phyloP scores from a whole-genome alignment of 768 basidiomycete species.

The Tephrocybe sp. region DNA sequence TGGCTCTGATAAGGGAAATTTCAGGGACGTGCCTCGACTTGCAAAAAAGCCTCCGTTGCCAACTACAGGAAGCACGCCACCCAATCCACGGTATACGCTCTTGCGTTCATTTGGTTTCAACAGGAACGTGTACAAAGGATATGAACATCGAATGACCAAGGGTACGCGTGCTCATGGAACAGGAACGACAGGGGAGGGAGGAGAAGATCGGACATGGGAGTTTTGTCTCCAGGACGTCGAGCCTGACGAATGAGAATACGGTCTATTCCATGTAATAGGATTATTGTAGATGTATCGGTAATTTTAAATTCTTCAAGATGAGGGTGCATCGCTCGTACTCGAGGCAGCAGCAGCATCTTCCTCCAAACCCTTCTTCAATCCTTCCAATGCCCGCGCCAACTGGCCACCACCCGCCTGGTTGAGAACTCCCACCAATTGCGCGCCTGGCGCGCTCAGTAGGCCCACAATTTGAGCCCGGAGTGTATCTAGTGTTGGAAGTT shows the following conservation, averaged over 20 bases:
- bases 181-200: slow-evolving; percentile 67
- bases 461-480: slow-evolving; percentile 84
- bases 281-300: slow-evolving; percentile 4
- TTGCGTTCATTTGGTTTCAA: slow-evolving; percentile 81
- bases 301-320: slow-evolving; percentile 12
- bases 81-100: slow-evolving; percentile 68
- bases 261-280: neutral
- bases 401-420: slow-evolving; percentile 67
- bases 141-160: slow-evolving; percentile 93
- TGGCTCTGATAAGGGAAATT: neutral
- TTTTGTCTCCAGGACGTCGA: slow-evolving; percentile 52
- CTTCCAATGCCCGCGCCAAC: slow-evolving; percentile 71
- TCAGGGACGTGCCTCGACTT: slow-evolving; percentile 73
- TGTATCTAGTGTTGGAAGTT: slow-evolving; percentile 74
- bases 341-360: slow-evolving; percentile 19
- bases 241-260: neutral
- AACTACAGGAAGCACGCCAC: slow-evolving; percentile 37
- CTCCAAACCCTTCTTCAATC: slow-evolving; percentile 52
- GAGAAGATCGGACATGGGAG: slow-evolving; percentile 87
- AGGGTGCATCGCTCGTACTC: slow-evolving; percentile 10
- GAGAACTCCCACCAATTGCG: slow-evolving; percentile 69
- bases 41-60: slow-evolving; percentile 71
- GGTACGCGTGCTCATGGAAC: slow-evolving; percentile 70
- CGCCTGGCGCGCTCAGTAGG: slow-evolving; percentile 69
- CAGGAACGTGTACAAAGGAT: slow-evolving; percentile 71